Conservation (phyloP, 768 basidiomycete genomes). For the Termitomyces heimii region DNA sequence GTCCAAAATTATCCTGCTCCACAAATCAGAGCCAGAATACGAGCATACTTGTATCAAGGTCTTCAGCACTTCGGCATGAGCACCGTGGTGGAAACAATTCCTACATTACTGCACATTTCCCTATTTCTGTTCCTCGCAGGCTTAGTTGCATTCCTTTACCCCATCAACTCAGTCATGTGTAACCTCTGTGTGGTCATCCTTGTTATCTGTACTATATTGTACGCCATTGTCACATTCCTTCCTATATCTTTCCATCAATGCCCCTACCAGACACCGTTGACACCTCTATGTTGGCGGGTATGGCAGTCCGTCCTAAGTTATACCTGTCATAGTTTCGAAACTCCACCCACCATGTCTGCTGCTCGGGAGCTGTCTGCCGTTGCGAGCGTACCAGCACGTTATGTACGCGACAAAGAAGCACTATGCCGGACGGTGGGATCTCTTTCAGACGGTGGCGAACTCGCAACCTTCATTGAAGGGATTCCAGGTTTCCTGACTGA, state of each 20-base stretch:
- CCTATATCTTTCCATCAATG: conserved; percentile 25
- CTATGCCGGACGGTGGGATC: conserved; percentile 29
- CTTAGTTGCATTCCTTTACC: conserved; percentile 33
- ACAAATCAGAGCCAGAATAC: conserved; percentile 32
- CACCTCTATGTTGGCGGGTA: conserved; percentile 22
- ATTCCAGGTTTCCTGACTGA: conserved; percentile 19
- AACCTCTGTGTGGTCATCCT: conserved; percentile 23
- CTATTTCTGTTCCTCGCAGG: conserved; percentile 46
- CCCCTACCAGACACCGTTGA: conserved; percentile 31
- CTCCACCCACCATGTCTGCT: conserved; percentile 12
- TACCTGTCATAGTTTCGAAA: conserved; percentile 5
- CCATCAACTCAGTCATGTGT: conserved; percentile 25
- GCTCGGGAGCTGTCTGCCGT: conserved; percentile 26
- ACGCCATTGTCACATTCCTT: conserved; percentile 24
- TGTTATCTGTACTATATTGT: conserved; percentile 22
- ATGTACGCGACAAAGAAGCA: conserved; percentile 28
- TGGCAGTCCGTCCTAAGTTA: conserved; percentile 17
- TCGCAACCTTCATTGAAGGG: conserved; percentile 28
- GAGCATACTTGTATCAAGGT: conserved; percentile 33
- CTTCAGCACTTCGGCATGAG: conserved; percentile 30
- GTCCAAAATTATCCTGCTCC: conserved; percentile 24
- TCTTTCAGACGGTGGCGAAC: conserved; percentile 24
- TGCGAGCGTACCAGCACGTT: conserved; percentile 17
- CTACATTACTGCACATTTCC: conserved; percentile 40
- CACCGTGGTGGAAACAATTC: conserved; percentile 32